Conservation (phyloP, 192 early-diverging fungal genomes). For the Linnemannia exigua region DNA sequence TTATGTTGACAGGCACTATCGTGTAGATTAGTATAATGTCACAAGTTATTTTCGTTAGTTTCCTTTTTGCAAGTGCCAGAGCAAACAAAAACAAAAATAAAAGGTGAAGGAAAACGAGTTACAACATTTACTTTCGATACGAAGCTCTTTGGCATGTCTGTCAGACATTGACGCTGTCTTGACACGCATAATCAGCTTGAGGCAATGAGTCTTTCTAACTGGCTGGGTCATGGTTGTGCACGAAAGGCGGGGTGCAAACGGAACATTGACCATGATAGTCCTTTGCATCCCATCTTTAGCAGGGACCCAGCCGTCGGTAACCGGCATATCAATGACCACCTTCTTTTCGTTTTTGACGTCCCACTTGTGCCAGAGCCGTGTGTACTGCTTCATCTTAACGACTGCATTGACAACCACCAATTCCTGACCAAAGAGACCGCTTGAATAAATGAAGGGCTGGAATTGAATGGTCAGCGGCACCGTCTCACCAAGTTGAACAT, state of each 20-base stretch:
- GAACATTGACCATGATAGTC: constrained; percentile 26
- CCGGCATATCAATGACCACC: constrained; percentile 14
- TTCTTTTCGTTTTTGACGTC: constrained; percentile 45
- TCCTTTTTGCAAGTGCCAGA: not conserved
- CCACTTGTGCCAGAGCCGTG: constrained; percentile 37
- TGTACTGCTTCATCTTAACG: constrained; percentile 48
- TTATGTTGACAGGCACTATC: constrained; percentile 40
- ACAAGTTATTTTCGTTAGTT: not conserved
- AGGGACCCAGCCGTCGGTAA: constrained; percentile 27
- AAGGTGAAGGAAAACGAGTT: not conserved
- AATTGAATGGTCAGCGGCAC: constrained; percentile 32
- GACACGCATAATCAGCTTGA: constrained; percentile 45
- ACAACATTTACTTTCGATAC: constrained; percentile 41
- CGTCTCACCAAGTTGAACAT: constrained; percentile 17
- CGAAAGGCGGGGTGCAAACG: constrained; percentile 34
- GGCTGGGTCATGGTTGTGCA: constrained; percentile 36
- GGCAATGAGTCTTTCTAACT: constrained; percentile 39
- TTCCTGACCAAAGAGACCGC: constrained; percentile 37
- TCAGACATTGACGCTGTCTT: constrained; percentile 28
- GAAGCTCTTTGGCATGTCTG: constrained; percentile 34
- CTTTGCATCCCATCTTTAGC: constrained; percentile 20
- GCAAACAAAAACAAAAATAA: not conserved
- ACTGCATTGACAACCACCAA: constrained; percentile 30
- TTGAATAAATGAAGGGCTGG: constrained; percentile 25
- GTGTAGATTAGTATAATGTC: not conserved